Evolutionary conservation across 129 eudicot genomes (phyloP).

Genomic region (Gnaphalium uliginosum): DNA sequence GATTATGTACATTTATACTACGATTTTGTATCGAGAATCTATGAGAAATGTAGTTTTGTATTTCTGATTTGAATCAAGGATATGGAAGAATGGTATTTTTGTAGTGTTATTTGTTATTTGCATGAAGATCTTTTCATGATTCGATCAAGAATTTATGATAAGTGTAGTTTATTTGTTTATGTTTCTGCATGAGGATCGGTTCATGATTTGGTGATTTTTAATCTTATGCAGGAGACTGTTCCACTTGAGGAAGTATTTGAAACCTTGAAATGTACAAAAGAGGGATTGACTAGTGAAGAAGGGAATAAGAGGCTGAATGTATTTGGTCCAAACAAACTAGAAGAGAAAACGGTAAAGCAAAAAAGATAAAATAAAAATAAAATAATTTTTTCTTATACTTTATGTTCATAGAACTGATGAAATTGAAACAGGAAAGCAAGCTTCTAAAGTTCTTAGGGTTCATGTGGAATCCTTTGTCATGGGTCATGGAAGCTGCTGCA

Average conservation of each 20-base stretch:
- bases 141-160: not conserved
- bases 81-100: not conserved
- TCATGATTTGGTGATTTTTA: not conserved
- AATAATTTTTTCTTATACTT: not conserved
- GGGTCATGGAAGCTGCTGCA: slow-evolving; percentile 95
- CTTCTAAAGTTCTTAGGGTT: slow-evolving; percentile 74
- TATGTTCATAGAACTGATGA: slow-evolving; percentile 11
- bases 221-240: slow-evolving; percentile 52
- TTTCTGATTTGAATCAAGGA: not conserved
- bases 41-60: not conserved
- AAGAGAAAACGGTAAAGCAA: slow-evolving; percentile 66
- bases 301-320: slow-evolving; percentile 56
- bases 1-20: not conserved
- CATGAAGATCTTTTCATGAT: not conserved
- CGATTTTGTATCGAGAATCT: not conserved
- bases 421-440: slow-evolving; percentile 66
- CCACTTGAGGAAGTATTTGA: slow-evolving; percentile 81
- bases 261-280: slow-evolving; percentile 61
- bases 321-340: slow-evolving; percentile 85
- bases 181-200: not conserved
- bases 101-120: not conserved
- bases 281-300: slow-evolving; percentile 60
- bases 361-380: not conserved
- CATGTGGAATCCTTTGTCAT: slow-evolving; percentile 96
- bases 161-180: not conserved